Evolutionary conservation across 1,284 basidiomycete genomes (phyloP).

Genomic region (Leccinum pachyderme): DNA sequence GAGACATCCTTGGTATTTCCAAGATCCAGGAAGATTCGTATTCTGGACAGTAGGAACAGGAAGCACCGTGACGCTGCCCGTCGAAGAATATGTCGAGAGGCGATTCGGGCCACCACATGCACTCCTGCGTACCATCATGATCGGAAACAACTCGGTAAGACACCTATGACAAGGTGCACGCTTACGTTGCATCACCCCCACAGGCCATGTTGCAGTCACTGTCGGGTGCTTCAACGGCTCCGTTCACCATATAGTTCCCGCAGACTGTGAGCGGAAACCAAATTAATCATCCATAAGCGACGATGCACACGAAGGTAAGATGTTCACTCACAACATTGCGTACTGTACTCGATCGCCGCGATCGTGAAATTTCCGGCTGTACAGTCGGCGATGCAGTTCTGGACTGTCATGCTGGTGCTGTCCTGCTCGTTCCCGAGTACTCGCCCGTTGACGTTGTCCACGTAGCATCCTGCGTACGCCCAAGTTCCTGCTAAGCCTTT

Average conservation of each 20-base stretch:
- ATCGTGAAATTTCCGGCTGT: slow-evolving; percentile 42
- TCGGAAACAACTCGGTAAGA: not conserved
- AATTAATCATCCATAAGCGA: slow-evolving; percentile 2
- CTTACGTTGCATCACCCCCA: slow-evolving; percentile 60
- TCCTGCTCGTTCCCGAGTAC: slow-evolving; percentile 39
- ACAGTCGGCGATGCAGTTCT: slow-evolving; percentile 48
- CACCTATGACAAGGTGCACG: slow-evolving; percentile 7
- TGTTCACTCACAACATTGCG: slow-evolving; percentile 56
- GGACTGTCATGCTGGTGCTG: slow-evolving; percentile 38
- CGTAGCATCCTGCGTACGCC: slow-evolving; percentile 38
- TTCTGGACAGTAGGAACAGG: slow-evolving; percentile 59
- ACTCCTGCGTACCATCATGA: slow-evolving; percentile 39
- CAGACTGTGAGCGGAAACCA: slow-evolving; percentile 47
- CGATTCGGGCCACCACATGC: slow-evolving; percentile 69
- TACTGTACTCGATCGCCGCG: slow-evolving; percentile 44
- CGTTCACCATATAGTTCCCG: slow-evolving; percentile 56
- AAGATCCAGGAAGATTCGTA: slow-evolving; percentile 57
- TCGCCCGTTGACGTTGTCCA: slow-evolving; percentile 54
- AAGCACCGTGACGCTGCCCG: slow-evolving; percentile 47
- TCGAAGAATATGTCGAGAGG: slow-evolving; percentile 65
- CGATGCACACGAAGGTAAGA: not conserved
- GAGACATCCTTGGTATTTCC: slow-evolving; percentile 65
- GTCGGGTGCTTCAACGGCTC: slow-evolving; percentile 48
- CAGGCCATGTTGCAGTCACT: slow-evolving; percentile 66
- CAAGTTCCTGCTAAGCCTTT: slow-evolving; percentile 52